Evolutionary conservation across 495 filamentous ascomycete species (phyloP).

Genomic region (Aspergillus affinis): DNA sequence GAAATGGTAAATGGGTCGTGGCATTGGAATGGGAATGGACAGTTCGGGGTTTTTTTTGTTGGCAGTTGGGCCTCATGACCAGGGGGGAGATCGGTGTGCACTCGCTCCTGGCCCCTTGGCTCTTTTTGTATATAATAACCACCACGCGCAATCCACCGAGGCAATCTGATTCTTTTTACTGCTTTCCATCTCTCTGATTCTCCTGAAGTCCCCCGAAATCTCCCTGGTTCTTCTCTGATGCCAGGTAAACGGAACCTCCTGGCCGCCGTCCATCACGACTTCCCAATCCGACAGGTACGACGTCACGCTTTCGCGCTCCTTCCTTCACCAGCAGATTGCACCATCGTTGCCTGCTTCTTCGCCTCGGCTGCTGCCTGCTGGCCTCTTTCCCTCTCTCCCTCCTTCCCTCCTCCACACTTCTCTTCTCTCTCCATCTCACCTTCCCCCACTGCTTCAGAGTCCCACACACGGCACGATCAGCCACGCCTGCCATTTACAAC

Average conservation of each 20-base stretch:
- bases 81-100: too few relatives aligned
- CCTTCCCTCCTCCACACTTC: neutral
- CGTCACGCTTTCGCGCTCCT: neutral
- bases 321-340: neutral
- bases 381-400: neutral
- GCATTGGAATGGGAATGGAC: neutral
- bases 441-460: neutral
- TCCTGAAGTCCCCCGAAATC: too few relatives aligned
- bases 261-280: neutral
- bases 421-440: neutral
- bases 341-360: too few relatives aligned
- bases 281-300: neutral
- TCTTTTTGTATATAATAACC: neutral
- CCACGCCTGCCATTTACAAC: neutral
- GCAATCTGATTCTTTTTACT: too few relatives aligned
- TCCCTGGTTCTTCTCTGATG: too few relatives aligned
- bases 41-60: neutral
- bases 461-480: neutral
- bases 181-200: too few relatives aligned
- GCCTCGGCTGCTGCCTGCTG: too few relatives aligned
- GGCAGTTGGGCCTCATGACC: neutral
- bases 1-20: neutral
- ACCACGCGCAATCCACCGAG: too few relatives aligned
- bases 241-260: neutral
- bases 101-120: too few relatives aligned